Conservation (phyloP, 306 rosid species). For the Mimosa pudica region DNA sequence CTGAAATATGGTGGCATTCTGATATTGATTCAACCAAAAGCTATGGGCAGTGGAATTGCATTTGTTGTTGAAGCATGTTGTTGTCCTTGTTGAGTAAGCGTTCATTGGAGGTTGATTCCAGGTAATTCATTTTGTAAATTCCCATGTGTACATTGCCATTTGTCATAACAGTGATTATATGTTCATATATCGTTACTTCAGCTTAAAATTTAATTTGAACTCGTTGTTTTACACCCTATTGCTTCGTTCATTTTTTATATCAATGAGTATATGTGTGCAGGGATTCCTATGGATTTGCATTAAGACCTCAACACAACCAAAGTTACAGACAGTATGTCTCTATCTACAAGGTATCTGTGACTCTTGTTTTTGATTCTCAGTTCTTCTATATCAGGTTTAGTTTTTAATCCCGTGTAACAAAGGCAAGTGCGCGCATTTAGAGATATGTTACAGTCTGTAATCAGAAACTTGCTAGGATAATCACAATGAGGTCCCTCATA, state of each 20-base stretch:
- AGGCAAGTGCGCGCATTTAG: neutral
- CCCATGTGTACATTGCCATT: neutral
- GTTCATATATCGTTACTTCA: neutral
- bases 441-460: neutral
- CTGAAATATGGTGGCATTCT: conserved; percentile 49
- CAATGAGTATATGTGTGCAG: conserved; percentile 41
- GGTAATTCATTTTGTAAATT: conserved; percentile 41
- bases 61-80: conserved; percentile 78
- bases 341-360: conserved; percentile 71
- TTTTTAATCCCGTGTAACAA: conserved; percentile 22
- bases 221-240: neutral
- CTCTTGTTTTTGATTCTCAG: conserved; percentile 23
- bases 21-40: conserved; percentile 46
- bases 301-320: conserved; percentile 89
- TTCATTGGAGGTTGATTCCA: conserved; percentile 93
- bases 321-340: conserved; percentile 64
- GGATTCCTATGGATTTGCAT: conserved; percentile 90
- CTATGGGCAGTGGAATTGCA: conserved; percentile 68
- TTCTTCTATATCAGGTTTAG: conserved; percentile 23
- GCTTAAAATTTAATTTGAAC: neutral
- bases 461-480: neutral
- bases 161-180: neutral
- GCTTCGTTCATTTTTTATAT: neutral
- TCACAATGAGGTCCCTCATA: too few relatives aligned
- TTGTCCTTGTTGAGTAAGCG: conserved; percentile 97